phyloP scores from a whole-genome alignment of 805 yeast genomes.

The Saturnispora serradocipensis region DNA sequence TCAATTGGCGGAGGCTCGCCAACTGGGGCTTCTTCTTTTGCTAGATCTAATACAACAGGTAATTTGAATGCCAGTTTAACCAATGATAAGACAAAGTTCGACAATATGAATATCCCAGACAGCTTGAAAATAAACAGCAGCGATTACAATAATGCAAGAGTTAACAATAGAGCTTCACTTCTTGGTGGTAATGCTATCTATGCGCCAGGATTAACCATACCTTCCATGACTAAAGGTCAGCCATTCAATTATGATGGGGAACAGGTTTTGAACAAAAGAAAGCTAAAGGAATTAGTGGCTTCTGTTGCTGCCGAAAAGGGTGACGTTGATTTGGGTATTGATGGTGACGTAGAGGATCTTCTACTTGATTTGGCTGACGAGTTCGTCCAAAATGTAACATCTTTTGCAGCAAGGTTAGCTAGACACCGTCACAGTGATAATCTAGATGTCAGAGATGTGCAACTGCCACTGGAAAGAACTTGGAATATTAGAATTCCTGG shows the following conservation, averaged over 20 bases:
- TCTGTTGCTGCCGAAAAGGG: constrained; percentile 81
- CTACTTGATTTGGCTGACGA: constrained; percentile 91
- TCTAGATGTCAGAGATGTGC: constrained; percentile 82
- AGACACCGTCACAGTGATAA: constrained; percentile 87
- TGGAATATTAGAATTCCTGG: constrained; percentile 97
- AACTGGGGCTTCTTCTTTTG: constrained; percentile 33
- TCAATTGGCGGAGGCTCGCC: constrained; percentile 1
- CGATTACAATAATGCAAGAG: constrained; percentile 51
- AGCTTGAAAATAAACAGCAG: constrained; percentile 59
- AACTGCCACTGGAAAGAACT: constrained; percentile 81
- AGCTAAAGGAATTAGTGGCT: constrained; percentile 77
- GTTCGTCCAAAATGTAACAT: constrained; percentile 81
- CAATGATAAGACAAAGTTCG: constrained; percentile 39
- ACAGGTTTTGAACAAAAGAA: constrained; percentile 80
- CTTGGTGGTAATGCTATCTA: constrained; percentile 75
- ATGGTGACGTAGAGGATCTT: constrained; percentile 92
- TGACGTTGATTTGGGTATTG: constrained; percentile 82
- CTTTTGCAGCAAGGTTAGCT: constrained; percentile 91
- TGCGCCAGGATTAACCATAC: constrained; percentile 64
- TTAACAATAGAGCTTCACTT: constrained; percentile 67
- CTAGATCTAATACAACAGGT: constrained; percentile 10
- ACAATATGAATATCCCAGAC: constrained; percentile 65
- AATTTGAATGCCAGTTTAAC: constrained; percentile 4
- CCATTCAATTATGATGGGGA: constrained; percentile 75
- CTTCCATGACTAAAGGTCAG: constrained; percentile 67